Percentiles rank a stretch among this genome's conserved stretches.
Evolutionary conservation across 139 green algal genomes (phyloP).

Genomic region (Ettlia oleoabundans): DNA sequence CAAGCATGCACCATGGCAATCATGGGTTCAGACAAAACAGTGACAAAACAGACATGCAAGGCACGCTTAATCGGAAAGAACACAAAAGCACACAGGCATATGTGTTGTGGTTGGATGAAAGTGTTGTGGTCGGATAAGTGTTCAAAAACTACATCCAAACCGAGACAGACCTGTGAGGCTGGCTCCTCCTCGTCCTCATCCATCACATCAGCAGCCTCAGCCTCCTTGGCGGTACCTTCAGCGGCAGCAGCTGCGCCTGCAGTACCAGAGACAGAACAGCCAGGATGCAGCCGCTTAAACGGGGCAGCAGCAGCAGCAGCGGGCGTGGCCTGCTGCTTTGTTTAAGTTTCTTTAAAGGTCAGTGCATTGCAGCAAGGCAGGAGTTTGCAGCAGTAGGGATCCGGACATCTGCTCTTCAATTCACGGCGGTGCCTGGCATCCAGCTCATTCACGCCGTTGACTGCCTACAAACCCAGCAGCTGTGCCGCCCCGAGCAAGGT

Average conservation of each 20-base stretch:
- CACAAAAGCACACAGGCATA: neutral
- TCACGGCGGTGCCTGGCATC: too few species aligned
- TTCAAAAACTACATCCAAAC: neutral
- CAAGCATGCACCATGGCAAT: too few species aligned
- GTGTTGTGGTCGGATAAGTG: neutral
- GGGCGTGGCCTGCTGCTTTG: too few species aligned
- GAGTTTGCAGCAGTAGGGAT: too few species aligned
- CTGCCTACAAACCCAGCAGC: neutral
- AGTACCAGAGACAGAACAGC: too few species aligned
- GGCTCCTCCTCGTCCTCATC: constrained; percentile 22
- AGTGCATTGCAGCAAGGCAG: too few species aligned
- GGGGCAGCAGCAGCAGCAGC: neutral
- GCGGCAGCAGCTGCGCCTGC: neutral
- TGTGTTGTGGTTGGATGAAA: neutral
- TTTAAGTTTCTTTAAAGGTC: too few species aligned
- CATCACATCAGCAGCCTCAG: neutral
- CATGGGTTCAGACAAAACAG: too few species aligned
- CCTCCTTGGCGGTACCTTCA: neutral
- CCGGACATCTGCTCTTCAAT: too few species aligned
- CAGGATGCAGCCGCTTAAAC: neutral
- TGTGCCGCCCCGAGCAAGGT: too few species aligned
- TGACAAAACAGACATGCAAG: too few species aligned
- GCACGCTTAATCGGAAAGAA: too few species aligned
- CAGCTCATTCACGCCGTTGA: neutral
- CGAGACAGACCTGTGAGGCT: neutral